Conservation (phyloP, 345 rosid species). For the Geranium brycei region DNA sequence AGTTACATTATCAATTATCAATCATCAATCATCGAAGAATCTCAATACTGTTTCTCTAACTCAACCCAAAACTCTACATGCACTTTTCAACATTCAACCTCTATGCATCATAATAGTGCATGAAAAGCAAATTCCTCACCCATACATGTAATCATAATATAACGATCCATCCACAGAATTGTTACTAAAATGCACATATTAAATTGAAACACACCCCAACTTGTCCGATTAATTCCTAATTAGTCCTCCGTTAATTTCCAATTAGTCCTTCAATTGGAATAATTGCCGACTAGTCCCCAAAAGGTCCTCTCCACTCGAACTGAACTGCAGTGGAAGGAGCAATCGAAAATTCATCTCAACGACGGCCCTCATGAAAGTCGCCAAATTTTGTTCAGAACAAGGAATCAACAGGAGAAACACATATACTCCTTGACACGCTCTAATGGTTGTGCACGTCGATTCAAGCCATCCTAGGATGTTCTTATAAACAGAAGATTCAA, state of each 20-base stretch:
- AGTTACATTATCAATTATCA: neutral
- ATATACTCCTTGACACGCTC: neutral
- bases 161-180: neutral
- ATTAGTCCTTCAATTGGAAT: no score
- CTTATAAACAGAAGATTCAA: no score
- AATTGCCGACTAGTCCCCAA: no score
- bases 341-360: no score
- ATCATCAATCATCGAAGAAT: neutral
- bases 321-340: no score
- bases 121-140: no score
- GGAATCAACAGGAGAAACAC: neutral
- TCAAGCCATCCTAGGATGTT: neutral
- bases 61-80: neutral
- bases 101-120: neutral
- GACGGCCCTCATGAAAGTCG: no score
- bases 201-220: neutral
- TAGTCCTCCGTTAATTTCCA: no score
- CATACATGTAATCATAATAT: no score
- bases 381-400: no score
- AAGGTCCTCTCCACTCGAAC: no score
- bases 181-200: neutral
- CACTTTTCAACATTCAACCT: neutral
- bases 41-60: neutral
- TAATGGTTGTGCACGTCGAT: neutral
- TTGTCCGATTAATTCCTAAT: no score